phyloP scores from a whole-genome alignment of 129 eudicot species.

The Ambrosia artemisiifolia region DNA sequence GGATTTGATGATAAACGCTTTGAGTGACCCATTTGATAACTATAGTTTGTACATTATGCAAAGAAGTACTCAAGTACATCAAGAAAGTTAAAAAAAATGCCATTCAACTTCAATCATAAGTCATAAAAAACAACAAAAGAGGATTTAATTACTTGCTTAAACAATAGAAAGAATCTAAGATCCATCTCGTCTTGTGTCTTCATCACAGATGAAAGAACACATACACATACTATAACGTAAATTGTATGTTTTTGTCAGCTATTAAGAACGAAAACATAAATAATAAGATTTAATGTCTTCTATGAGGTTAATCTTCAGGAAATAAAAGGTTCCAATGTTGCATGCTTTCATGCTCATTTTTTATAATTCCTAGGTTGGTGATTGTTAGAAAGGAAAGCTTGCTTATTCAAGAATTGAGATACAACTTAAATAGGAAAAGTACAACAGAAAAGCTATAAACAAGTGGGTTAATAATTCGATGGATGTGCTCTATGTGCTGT shows the following conservation, averaged over 20 bases:
- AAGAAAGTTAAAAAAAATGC: not conserved
- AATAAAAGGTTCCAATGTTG: not conserved
- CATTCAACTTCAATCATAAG: not conserved
- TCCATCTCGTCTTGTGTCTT: not conserved
- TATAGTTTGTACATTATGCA: not conserved
- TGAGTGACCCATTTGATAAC: not conserved
- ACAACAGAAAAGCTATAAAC: too few relatives aligned
- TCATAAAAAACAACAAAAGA: not conserved
- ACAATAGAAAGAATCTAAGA: not conserved
- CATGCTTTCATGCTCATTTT: not conserved
- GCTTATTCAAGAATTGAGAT: too few relatives aligned
- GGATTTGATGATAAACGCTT: not conserved
- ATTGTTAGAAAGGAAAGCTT: too few relatives aligned
- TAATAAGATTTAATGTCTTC: not conserved
- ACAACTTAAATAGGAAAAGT: too few relatives aligned
- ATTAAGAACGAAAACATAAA: not conserved
- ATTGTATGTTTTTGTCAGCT: not conserved
- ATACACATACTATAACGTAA: not conserved
- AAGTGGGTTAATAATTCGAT: too few relatives aligned
- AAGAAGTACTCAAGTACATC: not conserved
- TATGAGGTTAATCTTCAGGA: not conserved
- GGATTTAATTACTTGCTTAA: not conserved
- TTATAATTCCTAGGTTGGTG: not conserved
- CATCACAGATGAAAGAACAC: not conserved
- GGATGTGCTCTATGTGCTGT: too few relatives aligned